These are phyloP conservation scores for Glaciozyma martinii DNA, from an alignment of 768 basidiomycete genomes.

Conservation along the genomic window DNA sequence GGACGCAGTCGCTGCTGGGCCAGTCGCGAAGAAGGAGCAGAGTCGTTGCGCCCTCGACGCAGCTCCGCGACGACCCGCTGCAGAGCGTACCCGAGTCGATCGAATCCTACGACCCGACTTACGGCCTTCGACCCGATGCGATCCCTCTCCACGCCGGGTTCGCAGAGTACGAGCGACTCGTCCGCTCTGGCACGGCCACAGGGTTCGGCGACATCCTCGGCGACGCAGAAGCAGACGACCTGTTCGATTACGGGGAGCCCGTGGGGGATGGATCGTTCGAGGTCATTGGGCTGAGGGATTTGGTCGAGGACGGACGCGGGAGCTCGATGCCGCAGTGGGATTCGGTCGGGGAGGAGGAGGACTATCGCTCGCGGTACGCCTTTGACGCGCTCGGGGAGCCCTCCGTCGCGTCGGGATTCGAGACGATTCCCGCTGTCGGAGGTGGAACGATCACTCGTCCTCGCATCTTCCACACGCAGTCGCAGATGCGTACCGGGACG, in stretches of 20 bases:
- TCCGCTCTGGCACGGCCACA: constrained; percentile 38
- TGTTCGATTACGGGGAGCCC: not conserved
- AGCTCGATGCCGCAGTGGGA: not conserved
- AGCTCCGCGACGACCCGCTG: constrained; percentile 20
- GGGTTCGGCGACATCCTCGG: constrained; percentile 37
- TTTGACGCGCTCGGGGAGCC: constrained; percentile 10
- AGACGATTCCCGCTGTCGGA: constrained; percentile 83
- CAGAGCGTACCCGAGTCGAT: constrained; percentile 51
- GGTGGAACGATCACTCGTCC: constrained; percentile 81
- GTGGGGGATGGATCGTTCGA: constrained; percentile 33
- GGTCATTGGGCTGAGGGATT: constrained; percentile 36
- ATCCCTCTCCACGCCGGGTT: constrained; percentile 77
- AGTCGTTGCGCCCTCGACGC: constrained; percentile 10
- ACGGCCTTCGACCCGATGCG: constrained; percentile 86
- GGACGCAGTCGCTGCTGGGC: not conserved
- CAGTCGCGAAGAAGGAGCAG: not conserved
- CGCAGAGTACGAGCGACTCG: constrained; percentile 64
- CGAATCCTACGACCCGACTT: constrained; percentile 91
- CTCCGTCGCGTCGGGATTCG: constrained; percentile 45
- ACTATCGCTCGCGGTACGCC: constrained; percentile 22
- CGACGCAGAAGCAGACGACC: constrained; percentile 41
- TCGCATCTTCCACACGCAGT: constrained; percentile 74
- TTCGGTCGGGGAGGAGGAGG: not conserved
- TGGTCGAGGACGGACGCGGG: constrained; percentile 26
- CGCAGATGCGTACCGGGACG: constrained; percentile 47